phyloP scores from a whole-genome alignment of 805 yeast genomes.

The Kluyveromyces dobzhanskii region DNA sequence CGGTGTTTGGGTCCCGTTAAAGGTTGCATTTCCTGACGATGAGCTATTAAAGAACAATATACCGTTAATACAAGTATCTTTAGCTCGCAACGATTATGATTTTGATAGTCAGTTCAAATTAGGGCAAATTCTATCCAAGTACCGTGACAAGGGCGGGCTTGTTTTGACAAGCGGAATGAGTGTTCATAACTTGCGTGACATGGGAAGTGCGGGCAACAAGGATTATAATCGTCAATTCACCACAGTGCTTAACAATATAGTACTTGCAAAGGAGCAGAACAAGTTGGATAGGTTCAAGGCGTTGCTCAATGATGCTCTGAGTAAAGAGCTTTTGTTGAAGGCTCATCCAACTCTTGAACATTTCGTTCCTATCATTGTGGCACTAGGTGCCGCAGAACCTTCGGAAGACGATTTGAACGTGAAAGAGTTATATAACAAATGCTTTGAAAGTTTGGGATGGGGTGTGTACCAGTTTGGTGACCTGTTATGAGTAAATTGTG shows the following conservation, averaged over 20 bases:
- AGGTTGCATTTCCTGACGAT: conserved; percentile 46
- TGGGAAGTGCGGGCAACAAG: conserved; percentile 17
- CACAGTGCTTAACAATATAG: conserved; percentile 33
- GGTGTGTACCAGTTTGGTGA: conserved; percentile 49
- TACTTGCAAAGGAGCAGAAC: conserved; percentile 25
- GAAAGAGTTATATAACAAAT: conserved; percentile 39
- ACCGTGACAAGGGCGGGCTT: conserved; percentile 44
- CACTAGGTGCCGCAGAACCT: conserved; percentile 42
- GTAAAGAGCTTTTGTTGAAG: conserved; percentile 31
- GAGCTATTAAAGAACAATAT: conserved; percentile 24
- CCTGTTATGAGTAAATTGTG: conserved; percentile 2
- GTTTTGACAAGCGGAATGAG: conserved; percentile 70
- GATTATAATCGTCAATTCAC: conserved; percentile 52
- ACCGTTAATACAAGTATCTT: conserved; percentile 37
- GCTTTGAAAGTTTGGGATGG: conserved; percentile 52
- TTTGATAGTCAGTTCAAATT: conserved; percentile 36
- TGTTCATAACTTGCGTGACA: conserved; percentile 52
- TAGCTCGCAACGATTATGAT: conserved; percentile 33
- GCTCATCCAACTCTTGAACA: conserved; percentile 80
- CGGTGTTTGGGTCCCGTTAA: conserved; percentile 76
- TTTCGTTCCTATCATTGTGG: conserved; percentile 57
- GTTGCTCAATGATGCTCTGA: conserved; percentile 25
- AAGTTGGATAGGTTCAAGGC: conserved; percentile 32
- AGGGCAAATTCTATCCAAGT: conserved; percentile 46
- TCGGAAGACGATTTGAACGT: conserved; percentile 17